Conservation (phyloP, 805 yeast species). For the Nakazawaea pomicola region DNA sequence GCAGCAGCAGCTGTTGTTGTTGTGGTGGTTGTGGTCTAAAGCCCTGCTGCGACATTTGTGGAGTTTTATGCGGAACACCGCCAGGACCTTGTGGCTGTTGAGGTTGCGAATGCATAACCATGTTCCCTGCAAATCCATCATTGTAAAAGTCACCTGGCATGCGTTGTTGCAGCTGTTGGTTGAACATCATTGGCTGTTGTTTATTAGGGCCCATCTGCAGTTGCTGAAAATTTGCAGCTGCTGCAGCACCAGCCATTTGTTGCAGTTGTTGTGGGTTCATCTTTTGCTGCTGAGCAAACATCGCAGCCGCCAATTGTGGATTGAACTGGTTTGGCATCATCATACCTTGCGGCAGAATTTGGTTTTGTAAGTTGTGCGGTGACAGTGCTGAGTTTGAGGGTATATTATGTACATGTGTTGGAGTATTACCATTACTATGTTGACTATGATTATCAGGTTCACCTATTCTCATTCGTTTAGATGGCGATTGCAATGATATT, state of each 20-base stretch:
- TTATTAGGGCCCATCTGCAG: slow-evolving; percentile 12
- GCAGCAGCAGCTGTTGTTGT: slow-evolving; percentile 17
- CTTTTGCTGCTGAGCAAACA: slow-evolving; percentile 20
- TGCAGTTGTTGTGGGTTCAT: slow-evolving; percentile 17
- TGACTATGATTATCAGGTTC: slow-evolving; percentile 5
- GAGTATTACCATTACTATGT: slow-evolving; percentile 16
- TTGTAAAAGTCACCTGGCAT: slow-evolving; percentile 22
- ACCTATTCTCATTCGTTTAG: slow-evolving; percentile 21
- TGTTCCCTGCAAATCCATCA: slow-evolving; percentile 14
- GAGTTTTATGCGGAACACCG: slow-evolving; percentile 1
- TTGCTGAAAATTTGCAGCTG: slow-evolving; percentile 19
- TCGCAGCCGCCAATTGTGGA: slow-evolving; percentile 23
- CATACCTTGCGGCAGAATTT: slow-evolving; percentile 22
- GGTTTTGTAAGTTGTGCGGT: slow-evolving; percentile 7
- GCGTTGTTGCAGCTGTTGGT: slow-evolving; percentile 12
- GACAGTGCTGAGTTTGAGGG: slow-evolving; percentile 10
- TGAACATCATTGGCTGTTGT: slow-evolving; percentile 13
- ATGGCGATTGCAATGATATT: slow-evolving; percentile 16
- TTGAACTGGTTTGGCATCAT: slow-evolving; percentile 25
- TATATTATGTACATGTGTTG: slow-evolving; percentile 16
- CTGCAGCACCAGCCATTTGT: slow-evolving; percentile 6
- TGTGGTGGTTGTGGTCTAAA: slow-evolving; percentile 9
- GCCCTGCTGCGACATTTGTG: slow-evolving; percentile 4
- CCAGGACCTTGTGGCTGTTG: slow-evolving; percentile 13
- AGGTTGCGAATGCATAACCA: slow-evolving; percentile 21